Conservation (phyloP, 495 filamentous ascomycete species). For the Talaromyces liani region DNA sequence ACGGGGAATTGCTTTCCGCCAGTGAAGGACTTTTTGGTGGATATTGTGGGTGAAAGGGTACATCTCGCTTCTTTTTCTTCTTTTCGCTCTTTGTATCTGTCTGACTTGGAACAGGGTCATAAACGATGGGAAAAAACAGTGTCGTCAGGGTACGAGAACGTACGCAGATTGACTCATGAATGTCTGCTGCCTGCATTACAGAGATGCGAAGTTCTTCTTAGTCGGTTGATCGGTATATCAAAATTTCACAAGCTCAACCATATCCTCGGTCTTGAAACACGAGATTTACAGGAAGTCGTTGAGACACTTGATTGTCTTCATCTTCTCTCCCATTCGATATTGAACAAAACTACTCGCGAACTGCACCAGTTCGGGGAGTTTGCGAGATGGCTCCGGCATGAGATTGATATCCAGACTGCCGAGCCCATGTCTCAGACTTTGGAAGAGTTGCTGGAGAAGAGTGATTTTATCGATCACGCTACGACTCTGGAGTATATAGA, state of each 20-base stretch:
- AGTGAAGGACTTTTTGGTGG: conserved; percentile 82
- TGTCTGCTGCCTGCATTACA: conserved; percentile 83
- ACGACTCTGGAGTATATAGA: conserved; percentile 44
- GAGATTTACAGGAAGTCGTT: conserved; percentile 50
- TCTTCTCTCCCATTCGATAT: conserved; percentile 65
- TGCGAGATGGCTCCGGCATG: conserved; percentile 75
- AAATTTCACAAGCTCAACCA: conserved; percentile 66
- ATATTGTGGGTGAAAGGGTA: conserved; percentile 79
- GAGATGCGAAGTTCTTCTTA: conserved; percentile 72
- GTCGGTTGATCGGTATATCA: conserved; percentile 77
- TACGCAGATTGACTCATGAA: conserved; percentile 73
- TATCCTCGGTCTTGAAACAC: conserved; percentile 55
- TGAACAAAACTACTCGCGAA: conserved; percentile 67
- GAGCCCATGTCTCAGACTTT: conserved; percentile 38
- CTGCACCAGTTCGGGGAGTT: conserved; percentile 71
- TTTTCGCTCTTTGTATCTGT: conserved; percentile 10
- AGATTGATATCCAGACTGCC: conserved; percentile 58
- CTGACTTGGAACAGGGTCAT: conserved; percentile 56
- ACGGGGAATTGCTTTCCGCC: conserved; percentile 73
- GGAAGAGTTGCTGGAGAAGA: conserved; percentile 40
- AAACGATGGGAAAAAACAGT: conserved; percentile 94
- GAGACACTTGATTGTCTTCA: conserved; percentile 69
- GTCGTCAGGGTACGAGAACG: conserved; percentile 62
- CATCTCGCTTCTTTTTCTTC: background rate
- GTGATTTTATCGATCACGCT: conserved; percentile 37